Conservation (phyloP, 495 filamentous ascomycete genomes). For the Rostrohypoxylon terebratum region DNA sequence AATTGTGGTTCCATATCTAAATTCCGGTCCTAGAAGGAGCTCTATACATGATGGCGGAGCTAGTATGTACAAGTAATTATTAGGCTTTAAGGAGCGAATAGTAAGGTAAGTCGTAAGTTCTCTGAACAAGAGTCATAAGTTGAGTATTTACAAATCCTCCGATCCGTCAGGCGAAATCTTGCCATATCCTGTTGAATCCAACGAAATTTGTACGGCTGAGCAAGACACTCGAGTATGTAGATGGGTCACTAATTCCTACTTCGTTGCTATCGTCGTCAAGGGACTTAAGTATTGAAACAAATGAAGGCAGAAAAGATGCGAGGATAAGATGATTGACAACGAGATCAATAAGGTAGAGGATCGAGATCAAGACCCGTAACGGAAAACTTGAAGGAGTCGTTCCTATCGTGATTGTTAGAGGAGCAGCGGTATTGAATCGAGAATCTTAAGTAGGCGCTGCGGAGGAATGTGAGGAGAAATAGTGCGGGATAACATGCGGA, state of each 20-base stretch:
- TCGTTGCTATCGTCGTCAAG: slow-evolving; percentile 9
- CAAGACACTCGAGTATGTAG: not conserved
- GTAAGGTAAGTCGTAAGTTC: slow-evolving; percentile 3
- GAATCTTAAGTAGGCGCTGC: not conserved
- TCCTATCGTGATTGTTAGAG: slow-evolving; percentile 55
- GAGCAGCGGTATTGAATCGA: not conserved
- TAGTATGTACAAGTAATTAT: not conserved
- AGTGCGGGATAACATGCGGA: not conserved
- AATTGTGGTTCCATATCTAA: not conserved
- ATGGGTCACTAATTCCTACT: not conserved
- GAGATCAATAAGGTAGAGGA: slow-evolving; percentile 70
- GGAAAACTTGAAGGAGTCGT: slow-evolving; percentile 81
- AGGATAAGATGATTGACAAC: not conserved
- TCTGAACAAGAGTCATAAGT: not conserved
- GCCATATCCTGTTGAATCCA: not conserved
- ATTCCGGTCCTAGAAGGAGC: not conserved
- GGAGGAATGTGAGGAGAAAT: not conserved
- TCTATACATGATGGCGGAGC: not conserved
- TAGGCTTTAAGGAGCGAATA: not conserved
- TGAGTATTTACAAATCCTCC: not conserved
- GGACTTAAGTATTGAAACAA: slow-evolving; percentile 1
- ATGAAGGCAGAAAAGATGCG: slow-evolving; percentile 2
- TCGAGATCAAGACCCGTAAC: slow-evolving; percentile 79
- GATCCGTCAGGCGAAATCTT: not conserved
- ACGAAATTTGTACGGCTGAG: not conserved